Evolutionary conservation across 495 filamentous ascomycete species (phyloP), one percentile per base, ranked within the genome.

Genomic region (Massariosphaeria phaeospora): DNA sequence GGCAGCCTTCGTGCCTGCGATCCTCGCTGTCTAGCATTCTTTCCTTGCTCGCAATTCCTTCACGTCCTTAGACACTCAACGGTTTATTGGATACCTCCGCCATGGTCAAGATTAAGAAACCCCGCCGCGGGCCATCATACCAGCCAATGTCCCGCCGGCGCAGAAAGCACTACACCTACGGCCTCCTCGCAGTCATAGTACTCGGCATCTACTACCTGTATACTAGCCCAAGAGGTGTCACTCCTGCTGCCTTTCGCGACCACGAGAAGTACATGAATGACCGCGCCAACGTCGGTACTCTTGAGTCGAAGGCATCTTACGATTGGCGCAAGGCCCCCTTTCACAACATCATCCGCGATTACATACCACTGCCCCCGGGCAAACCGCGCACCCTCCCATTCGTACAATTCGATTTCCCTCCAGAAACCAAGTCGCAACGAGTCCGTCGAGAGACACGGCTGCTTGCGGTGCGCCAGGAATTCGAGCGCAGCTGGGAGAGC

Each of bases 401-500:
- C 26, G 72, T 83, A 43, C 79, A 83, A 54, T 63, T 74, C 68
- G 65, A 73, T 9, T 84, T 84, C 44, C 70, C 66, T 1, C 40
- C 57, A 8, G 80, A 84, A 60, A 67, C 66, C 8, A 61, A 55
- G 48, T 70, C 55, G 57, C 67, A 52, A 11, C 61, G 62, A 34
- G 44, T 48, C 4, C 57, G 56, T 49, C 51, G 82, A 61, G 48
- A 72, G 57, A 63, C 72, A 56, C 72, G 77, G 48, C 68, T 75
- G 54, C 68, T 70, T 0, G 80, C 75, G n/a, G 83, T 96, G 1
- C 84, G 79, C 59, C 66, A 80, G 33, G 78, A 79, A 0, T 93
- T 95, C 58, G 47, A 75, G 25, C 81, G 83, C 57, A 76, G 82
- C 10, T 96, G 89, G 88, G 74, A 76, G 7, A 82, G 81, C 39